phyloP scores from a whole-genome alignment of 176 grass and related monocot species.

The Urochloa ruziziensis region DNA sequence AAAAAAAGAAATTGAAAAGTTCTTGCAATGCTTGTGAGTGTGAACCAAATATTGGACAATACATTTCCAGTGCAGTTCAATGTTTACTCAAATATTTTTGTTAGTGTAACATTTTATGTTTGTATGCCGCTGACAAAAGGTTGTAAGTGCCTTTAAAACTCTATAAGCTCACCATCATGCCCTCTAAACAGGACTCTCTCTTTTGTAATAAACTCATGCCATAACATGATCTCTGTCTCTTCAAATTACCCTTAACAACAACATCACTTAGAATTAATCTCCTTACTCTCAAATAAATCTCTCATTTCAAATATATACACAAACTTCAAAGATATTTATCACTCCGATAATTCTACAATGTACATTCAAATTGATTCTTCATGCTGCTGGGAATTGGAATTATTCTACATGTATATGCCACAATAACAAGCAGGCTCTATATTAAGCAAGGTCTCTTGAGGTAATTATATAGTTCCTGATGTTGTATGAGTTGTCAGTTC shows the following conservation, averaged over 20 bases:
- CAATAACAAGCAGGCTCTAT: background rate
- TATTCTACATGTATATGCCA: background rate
- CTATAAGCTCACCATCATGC: background rate
- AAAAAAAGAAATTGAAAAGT: slow-evolving; percentile 16
- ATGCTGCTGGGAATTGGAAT: background rate
- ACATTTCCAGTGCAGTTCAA: background rate
- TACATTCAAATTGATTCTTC: background rate
- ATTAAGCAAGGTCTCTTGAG: background rate
- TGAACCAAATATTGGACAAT: slow-evolving; percentile 4
- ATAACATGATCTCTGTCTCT: background rate
- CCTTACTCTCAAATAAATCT: background rate
- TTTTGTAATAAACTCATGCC: background rate
- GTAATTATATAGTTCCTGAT: background rate
- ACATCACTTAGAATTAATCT: background rate
- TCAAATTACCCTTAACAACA: background rate
- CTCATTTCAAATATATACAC: background rate
- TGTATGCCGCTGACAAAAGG: background rate
- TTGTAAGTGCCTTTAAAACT: background rate
- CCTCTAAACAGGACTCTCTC: background rate
- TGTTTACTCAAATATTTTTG: background rate
- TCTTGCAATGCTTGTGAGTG: background rate
- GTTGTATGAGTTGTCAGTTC: slow-evolving; percentile 8
- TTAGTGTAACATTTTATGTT: background rate
- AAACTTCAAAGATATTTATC: background rate
- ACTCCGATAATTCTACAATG: background rate